Evolutionary conservation across 2,329 filamentous ascomycete species (phyloP), one percentile per base, ranked within the genome.

Genomic region (Trichoderma oligosporum): DNA sequence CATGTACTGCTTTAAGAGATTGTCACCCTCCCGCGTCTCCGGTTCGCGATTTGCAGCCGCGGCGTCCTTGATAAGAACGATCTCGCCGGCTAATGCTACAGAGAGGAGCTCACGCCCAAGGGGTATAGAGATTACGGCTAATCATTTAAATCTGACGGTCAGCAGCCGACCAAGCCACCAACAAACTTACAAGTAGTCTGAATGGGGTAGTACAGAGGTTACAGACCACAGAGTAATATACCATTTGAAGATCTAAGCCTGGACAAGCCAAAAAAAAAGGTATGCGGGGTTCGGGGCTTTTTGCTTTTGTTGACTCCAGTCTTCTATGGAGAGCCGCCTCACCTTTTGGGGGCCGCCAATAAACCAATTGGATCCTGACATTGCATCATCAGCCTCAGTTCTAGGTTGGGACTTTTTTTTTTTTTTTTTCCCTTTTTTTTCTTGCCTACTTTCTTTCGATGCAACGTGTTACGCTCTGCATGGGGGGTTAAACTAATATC

Each of bases 391-490:
- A 46, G 41, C 31, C 51, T 29, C 16, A 38, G 16, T 18, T 27
- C 31, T 25, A 12, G 41, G 51, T 20, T 36, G 51, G 51, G 51
- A 36, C 22, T n/a, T 54, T 45, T 36, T 33, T 6, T 20, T 44
- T 12, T 41, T 11, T 24, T 3, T 20, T 38, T 7, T n/a, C 7
- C 20, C 22, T 16, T 46, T 11, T 45, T 6, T 31, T 11, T 5
- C 27, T 6, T 11, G 6, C 5, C 27, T 29, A 6, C 7, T 36
- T 45, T 45, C 31, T 54, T 25, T 14, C 51, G 51, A 54, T 54
- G 51, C 51, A 54, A 54, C 51, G 51, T 54, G 51, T 46, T 54
- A 54, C 51, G 51, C 41, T n/a, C 51, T 54, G 29, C 39, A 54
- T 45, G 51, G 39, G 38, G 51, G 41, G 14, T 36, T 29, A 20